These are phyloP conservation scores for Lichtheimia hyalospora DNA, from an alignment of 371 early-diverging fungal genomes.

Conservation along the genomic window DNA sequence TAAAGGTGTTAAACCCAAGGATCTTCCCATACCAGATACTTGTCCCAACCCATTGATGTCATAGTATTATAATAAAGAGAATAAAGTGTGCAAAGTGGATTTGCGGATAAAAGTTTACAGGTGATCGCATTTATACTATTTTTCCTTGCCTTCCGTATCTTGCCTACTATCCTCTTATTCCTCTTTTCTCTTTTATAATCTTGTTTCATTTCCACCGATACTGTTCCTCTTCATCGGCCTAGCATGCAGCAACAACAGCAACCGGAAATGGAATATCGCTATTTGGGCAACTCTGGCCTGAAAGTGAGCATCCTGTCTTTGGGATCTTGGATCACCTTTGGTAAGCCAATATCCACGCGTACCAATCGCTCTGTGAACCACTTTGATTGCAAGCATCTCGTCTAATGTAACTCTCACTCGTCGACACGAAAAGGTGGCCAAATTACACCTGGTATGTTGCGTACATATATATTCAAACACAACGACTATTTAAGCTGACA, in stretches of 20 bases:
- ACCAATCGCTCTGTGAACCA: too few relatives aligned
- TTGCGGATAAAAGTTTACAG: background rate
- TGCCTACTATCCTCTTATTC: too few relatives aligned
- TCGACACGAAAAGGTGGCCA: constrained; percentile 41
- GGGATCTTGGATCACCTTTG: constrained; percentile 66
- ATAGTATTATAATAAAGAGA: background rate
- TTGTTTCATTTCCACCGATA: too few relatives aligned
- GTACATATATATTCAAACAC: background rate
- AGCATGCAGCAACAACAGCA: too few relatives aligned
- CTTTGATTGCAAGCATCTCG: too few relatives aligned
- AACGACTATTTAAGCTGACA: background rate
- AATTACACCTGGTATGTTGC: constrained; percentile 44
- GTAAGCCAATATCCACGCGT: constrained; percentile 25
- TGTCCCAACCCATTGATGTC: constrained; percentile 26
- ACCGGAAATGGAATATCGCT: constrained; percentile 75
- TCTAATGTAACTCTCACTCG: background rate
- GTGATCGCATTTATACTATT: too few relatives aligned
- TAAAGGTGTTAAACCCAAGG: constrained; percentile 11
- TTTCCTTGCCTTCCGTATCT: too few relatives aligned
- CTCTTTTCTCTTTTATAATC: too few relatives aligned
- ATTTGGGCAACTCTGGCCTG: constrained; percentile 79
- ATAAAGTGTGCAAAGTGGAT: background rate
- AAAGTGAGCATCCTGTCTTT: constrained; percentile 60
- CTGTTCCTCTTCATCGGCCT: too few relatives aligned
- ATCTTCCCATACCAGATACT: constrained; percentile 38